These are phyloP conservation scores for Hypomyces perniciosus DNA, from an alignment of 2,329 filamentous ascomycete species.

Conservation along the genomic window DNA sequence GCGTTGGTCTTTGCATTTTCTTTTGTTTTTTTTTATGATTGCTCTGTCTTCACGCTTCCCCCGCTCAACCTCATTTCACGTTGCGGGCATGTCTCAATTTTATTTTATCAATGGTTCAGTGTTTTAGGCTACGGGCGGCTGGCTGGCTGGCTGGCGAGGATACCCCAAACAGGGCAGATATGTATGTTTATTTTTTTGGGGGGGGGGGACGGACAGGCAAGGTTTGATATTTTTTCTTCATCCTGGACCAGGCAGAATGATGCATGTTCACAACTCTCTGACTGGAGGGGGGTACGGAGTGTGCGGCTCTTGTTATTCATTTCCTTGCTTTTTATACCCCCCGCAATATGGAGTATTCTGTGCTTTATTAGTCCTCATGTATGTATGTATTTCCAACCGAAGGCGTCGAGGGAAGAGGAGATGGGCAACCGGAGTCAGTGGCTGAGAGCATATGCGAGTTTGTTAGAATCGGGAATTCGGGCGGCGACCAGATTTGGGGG, in stretches of 20 bases:
- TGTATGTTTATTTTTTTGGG: too few species aligned
- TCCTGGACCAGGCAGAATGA: constrained; percentile 2
- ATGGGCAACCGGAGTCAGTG: background rate
- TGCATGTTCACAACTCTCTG: background rate
- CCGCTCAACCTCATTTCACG: background rate
- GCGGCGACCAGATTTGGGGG: background rate
- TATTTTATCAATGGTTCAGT: background rate
- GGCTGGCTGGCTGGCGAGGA: background rate
- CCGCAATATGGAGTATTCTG: background rate
- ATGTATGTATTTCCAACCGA: background rate
- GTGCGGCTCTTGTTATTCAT: too few species aligned
- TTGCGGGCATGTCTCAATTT: background rate
- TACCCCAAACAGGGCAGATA: background rate
- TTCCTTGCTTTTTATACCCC: background rate
- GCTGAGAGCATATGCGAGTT: background rate
- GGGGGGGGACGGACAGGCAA: background rate
- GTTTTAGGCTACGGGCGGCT: background rate
- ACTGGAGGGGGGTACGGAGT: too few species aligned
- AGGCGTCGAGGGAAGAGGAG: background rate
- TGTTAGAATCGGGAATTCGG: background rate
- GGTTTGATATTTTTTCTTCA: background rate
- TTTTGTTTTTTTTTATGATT: background rate
- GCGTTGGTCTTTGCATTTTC: constrained; percentile 5
- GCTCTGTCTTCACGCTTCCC: background rate
- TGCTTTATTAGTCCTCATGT: background rate